Evolutionary conservation across 2,329 filamentous ascomycete genomes (phyloP), one percentile per base, ranked within the genome.

Genomic region (Claviceps monticola): DNA sequence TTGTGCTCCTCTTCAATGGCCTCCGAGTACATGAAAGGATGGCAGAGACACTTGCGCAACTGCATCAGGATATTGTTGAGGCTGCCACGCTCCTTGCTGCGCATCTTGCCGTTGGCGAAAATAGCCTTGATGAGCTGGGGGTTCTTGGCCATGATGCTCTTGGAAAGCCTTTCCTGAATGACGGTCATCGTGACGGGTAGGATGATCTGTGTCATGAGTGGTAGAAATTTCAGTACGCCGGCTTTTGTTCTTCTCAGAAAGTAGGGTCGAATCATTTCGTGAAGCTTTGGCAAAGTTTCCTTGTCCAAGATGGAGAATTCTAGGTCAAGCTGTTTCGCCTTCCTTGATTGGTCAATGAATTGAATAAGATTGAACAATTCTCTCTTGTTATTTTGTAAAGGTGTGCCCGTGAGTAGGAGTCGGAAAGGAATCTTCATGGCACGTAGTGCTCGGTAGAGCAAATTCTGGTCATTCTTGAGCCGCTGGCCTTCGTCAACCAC

Each of bases 351-450:
- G 61, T 98, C 89, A 44, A 96, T 77, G 65, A 98, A 98, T 57
- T 97, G 91, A 4, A 98, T 71, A n/a, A 98, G 74, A 62, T 96
- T 98, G 72, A 97, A 97, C 0, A 98, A 73, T 65, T 98, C 93
- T 46, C 89, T 79, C 58, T 88, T 87, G 64, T 96, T 97, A 68
- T 98, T 98, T 61, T 98, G 93, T 13, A 98, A 70, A 0, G 93
- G 93, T 0, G 93, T 98, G 2, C 83, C 89, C 67, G 91, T 97
- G 37, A 98, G 74, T 1, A 98, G 76, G 41, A 95, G 75, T 50
- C 88, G 83, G 68, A 93, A 96, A 0, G 86, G 86, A 34, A 90
- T 82, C 49, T 80, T 84, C 66, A 96, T 79, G 3, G 79, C 74
- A 43, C 72, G 78, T 6, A 98, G 72, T 2, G 86, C 82, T 37